phyloP scores from a whole-genome alignment of 2,329 filamentous ascomycete genomes.

The Epichloe bromicola region DNA sequence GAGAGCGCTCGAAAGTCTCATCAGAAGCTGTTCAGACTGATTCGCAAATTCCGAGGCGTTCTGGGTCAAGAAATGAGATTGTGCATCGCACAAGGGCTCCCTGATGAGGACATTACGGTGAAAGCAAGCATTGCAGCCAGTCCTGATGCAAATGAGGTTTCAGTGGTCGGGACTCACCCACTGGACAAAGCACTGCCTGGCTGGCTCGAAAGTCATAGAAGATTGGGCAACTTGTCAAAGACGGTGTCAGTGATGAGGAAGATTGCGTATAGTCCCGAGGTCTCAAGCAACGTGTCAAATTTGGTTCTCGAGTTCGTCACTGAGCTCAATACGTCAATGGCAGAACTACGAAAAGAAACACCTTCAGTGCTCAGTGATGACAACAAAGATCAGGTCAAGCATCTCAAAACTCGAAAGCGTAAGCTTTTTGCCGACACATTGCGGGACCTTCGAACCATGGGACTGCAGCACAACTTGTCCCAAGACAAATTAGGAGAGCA shows the following conservation, averaged over 20 bases:
- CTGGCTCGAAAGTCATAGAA: slow-evolving; percentile 37
- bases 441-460: slow-evolving; percentile 75
- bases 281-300: slow-evolving; percentile 40
- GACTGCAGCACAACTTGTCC: slow-evolving; percentile 70
- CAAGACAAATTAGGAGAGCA: slow-evolving; percentile 63
- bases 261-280: slow-evolving; percentile 39
- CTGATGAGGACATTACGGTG: slow-evolving; percentile 29
- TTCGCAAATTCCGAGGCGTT: slow-evolving; percentile 75
- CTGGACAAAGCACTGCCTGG: slow-evolving; percentile 19
- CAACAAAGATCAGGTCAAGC: slow-evolving; percentile 71
- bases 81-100: slow-evolving; percentile 47
- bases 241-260: slow-evolving; percentile 65
- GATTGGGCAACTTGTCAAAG: slow-evolving; percentile 56
- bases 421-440: slow-evolving; percentile 84
- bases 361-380: slow-evolving; percentile 72
- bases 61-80: slow-evolving; percentile 63
- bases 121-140: slow-evolving; percentile 1
- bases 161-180: slow-evolving; percentile 8
- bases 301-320: slow-evolving; percentile 56
- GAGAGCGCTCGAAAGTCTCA: slow-evolving; percentile 88
- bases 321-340: slow-evolving; percentile 53
- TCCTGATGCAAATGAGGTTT: slow-evolving; percentile 4
- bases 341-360: slow-evolving; percentile 70
- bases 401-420: slow-evolving; percentile 81
- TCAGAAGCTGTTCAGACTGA: slow-evolving; percentile 78